phyloP scores from a whole-genome alignment of 2,329 filamentous ascomycete genomes.

The Verticillium albo-atrum region DNA sequence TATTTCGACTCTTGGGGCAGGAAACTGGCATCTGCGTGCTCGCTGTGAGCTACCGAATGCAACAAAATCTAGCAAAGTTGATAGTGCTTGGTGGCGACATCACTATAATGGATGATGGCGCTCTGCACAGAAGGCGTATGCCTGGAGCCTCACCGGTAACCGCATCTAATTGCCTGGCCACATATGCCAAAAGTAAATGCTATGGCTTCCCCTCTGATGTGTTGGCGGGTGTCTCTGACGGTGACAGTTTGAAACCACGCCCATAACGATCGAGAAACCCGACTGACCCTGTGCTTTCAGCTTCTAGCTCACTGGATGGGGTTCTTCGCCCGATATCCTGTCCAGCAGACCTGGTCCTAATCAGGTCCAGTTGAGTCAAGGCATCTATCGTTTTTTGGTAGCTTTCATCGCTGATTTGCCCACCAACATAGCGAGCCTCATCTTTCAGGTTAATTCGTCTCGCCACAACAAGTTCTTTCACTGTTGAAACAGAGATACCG shows the following conservation, averaged over 20 bases:
- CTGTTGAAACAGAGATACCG: constrained; percentile 17
- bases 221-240: not conserved
- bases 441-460: constrained; percentile 13
- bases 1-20: no score
- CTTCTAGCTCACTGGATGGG: not conserved
- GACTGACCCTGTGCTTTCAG: not conserved
- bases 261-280: not conserved
- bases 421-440: constrained; percentile 1
- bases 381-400: constrained; percentile 3
- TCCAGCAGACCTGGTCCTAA: not conserved
- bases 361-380: constrained; percentile 1
- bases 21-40: no score
- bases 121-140: no score
- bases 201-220: not conserved
- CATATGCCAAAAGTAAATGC: not conserved
- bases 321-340: not conserved
- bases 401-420: constrained; percentile 2
- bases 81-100: no score
- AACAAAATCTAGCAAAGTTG: no score
- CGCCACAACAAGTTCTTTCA: constrained; percentile 17
- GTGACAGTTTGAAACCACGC: not conserved
- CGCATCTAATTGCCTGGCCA: no score
- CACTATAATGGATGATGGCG: no score
- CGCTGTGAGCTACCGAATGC: no score
- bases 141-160: no score